Base-by-base conservation (phyloP, 441 rosid species). In the Arabidopsis lyrata region DNA sequence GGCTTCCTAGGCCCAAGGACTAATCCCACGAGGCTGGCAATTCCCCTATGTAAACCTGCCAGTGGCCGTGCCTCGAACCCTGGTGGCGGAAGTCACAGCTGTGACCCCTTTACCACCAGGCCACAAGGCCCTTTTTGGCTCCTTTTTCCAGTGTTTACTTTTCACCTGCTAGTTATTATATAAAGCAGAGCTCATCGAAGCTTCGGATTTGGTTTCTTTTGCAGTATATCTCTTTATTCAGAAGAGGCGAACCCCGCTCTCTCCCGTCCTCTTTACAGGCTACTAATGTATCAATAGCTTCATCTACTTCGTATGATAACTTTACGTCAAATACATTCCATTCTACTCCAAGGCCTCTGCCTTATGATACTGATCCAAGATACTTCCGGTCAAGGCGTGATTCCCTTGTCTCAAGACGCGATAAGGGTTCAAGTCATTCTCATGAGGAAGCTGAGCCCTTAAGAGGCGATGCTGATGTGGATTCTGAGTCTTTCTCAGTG, bases 301-400 rank as follows among this genome's bases (percentile, higher is more conserved):
- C 90, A 59, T 80, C 97, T 69, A 61, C 91, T 22, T 88, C 97
- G 10, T 83, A 81, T 56, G 97, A 89, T 74, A 86, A 88, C 84
- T 90, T 94, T 81, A 88, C 92, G 36, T 87, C 96, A 68, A 92
- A 88, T 75, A 88, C 87, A 77, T 89, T 85, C 69, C 88, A 84
- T 36, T 87, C 97, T 82, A 94, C 97, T 81, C 97, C 97, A 53
- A 87, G 96, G 81, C 97, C 99, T 44, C 75, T 95, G 80, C 99
- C 99, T 78, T 95, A 92, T 79, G 97, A 92, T 81, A 84, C 80
- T n/a, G 93, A 90, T 71, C 88, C 94, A 39, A 86, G 94, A 82
- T 81, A 77, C 73, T 75, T 82, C 24, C 77, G 81, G 42, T 72
- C 77, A 49, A 32, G 66, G 48, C 52, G 52, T 62, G 66, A 62